Evolutionary conservation across 805 yeast species (phyloP), one percentile per base, ranked within the genome.

Genomic region (Candida nanaspora): DNA sequence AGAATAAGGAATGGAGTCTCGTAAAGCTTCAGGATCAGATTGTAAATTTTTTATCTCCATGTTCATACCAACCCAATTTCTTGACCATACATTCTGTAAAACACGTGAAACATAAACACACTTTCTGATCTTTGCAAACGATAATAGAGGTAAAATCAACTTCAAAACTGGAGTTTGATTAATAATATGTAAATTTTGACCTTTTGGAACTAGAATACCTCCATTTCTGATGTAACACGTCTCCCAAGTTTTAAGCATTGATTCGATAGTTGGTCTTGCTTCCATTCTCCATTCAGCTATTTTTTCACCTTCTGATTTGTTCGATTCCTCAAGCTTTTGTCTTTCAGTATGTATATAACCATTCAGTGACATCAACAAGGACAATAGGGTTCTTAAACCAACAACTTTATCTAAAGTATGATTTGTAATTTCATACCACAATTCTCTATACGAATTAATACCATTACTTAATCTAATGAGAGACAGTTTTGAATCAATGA

Each of bases 1-100:
- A 1, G 81, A 74, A 48, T 76, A 72, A 33, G 68, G 69, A 2
- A 80, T 69, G 9, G 84, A 74, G 52, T 82, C 88, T 38, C 81
- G 70, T 38, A 82, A 62, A 4, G 81, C 79, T 46, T 81, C 86
- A 39, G 76, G 70, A 52, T 82, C 81, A 34, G 63, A 60, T 37
- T 68, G 62, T 33, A 80, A 56, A 26, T 58, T 57, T 43, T 70
- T 65, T 42, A 82, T 61, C 35, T 69, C 68, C 7, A 53, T 47
- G 49, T 79, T 80, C 87, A 84, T 80, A 0, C 70, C 74, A 14
- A 56, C 65, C 86, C 88, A 83, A 57, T 84, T 81, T 50, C 81
- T 77, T 40, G 63, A 54, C 74, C 87, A 76, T 5, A 82, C 76
- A 34, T 69, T 69, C 41, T 71, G 68, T 54, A 83, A 66, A 6